Conservation (phyloP, 306 rosid species). For the Sechiopsis laciniata region DNA sequence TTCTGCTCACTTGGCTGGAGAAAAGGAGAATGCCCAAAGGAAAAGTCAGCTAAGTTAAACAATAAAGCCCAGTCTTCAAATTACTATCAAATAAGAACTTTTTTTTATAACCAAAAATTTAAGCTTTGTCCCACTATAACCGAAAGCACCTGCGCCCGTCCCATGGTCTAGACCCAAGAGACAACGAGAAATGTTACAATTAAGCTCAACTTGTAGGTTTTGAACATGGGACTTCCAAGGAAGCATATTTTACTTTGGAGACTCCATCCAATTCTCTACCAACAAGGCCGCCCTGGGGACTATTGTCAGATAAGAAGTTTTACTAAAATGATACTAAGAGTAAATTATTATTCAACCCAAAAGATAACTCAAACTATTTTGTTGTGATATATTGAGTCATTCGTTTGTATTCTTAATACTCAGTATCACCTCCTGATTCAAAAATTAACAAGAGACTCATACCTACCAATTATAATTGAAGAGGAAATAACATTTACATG, state of each 20-base stretch:
- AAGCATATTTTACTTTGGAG: too few species aligned
- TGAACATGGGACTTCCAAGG: too few species aligned
- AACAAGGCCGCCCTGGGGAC: too few species aligned
- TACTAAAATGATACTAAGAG: not conserved
- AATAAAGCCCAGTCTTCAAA: not conserved
- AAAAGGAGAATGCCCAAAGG: slow-evolving; percentile 17
- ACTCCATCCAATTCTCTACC: too few species aligned
- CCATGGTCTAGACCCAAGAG: too few species aligned
- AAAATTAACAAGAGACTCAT: not conserved
- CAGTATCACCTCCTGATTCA: not conserved
- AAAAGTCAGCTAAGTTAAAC: slow-evolving; percentile 11
- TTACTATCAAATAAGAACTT: not conserved
- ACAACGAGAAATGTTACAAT: too few species aligned
- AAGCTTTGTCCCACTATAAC: too few species aligned
- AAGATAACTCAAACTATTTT: too few species aligned
- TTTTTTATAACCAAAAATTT: too few species aligned
- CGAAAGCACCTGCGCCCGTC: too few species aligned
- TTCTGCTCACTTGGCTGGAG: slow-evolving; percentile 87
- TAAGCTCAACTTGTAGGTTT: too few species aligned
- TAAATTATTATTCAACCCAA: not conserved
- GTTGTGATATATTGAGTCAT: not conserved
- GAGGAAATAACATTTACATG: not conserved
- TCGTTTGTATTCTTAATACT: not conserved
- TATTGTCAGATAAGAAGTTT: too few species aligned
- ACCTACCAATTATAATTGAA: not conserved